Base-by-base conservation (phyloP, 768 basidiomycete genomes). In the Phlebiopsis flavidoalba region DNA sequence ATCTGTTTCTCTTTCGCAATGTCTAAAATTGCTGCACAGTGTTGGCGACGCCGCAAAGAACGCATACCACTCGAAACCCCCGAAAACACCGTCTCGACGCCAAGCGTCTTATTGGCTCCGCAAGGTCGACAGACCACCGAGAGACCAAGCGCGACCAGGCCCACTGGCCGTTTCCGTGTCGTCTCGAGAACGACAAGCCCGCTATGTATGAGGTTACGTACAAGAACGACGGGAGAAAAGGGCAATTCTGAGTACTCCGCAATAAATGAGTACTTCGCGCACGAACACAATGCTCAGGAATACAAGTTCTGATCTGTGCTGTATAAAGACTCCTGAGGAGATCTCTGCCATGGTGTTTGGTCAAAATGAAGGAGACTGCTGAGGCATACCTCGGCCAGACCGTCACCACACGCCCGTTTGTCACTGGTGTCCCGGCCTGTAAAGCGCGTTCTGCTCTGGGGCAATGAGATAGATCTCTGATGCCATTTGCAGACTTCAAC, bases 321-420 rank as follows among this genome's bases (percentile, higher is more conserved):
- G 46, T 21, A 61, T n/a, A 17, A 49, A 94, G 93, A 87, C 92
- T 0, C 91, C 95, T 7, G 95, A 96, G 74, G 94, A 97, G 77
- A 86, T 98, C 67, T 91, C 87, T 47, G 95, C 96, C 60, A 98
- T 98, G 96, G 83, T 98, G n/a, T 68, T 80, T 98, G 58, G 79
- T 75, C 62, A 98, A 98, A 83, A 98, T 98, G 96, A 98, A 97
- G 83, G 96, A 98, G 80, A 98, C 94, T 26, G 96, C 96, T 60
- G 96, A 98, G 82, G 91, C 95, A 17, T 98, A 96, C 77, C 90
- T 98, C 61, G 95, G 95, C 69, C 84, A 93, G 70, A 90, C 92
- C 75, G 95, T 98, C 72, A 94, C 94, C 62, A n/a, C 93, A 98
- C 74, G 17, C 40, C 95, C 96, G 61, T 95, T 98, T 53, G 93